Conservation (phyloP, 192 early-diverging fungal genomes). For the Globomyces pollinis-pini region DNA sequence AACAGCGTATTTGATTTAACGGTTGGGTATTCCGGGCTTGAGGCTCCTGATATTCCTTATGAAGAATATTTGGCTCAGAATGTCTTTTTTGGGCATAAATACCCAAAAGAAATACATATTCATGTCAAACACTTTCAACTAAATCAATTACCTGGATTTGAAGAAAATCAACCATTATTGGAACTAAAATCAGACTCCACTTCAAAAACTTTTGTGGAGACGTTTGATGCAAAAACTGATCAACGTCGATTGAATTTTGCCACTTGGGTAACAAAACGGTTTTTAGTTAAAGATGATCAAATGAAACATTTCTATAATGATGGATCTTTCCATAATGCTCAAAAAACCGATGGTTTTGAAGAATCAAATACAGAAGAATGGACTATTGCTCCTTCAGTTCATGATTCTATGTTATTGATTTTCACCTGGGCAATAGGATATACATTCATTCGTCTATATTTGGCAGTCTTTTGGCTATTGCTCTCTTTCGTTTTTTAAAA, state of each 20-base stretch:
- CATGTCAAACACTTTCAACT: constrained; percentile 42
- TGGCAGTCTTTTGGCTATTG: too few relatives aligned
- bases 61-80: constrained; percentile 71
- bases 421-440: too few relatives aligned
- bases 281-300: constrained; percentile 76
- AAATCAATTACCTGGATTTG: constrained; percentile 26
- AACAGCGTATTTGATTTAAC: constrained; percentile 83
- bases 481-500: too few relatives aligned
- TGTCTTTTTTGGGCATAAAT: constrained; percentile 63
- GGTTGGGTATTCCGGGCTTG: constrained; percentile 76
- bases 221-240: constrained; percentile 13
- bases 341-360: too few relatives aligned
- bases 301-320: constrained; percentile 71
- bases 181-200: constrained; percentile 3
- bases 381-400: too few relatives aligned
- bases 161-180: neutral
- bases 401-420: too few relatives aligned
- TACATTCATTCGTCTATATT: too few relatives aligned
- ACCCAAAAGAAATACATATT: constrained; percentile 75
- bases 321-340: constrained; percentile 51
- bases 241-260: constrained; percentile 60
- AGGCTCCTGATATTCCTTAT: constrained; percentile 63
- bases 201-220: neutral
- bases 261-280: constrained; percentile 68
- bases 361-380: too few relatives aligned